phyloP scores from a whole-genome alignment of 148 eudicot species.

The Rhododendron molle region DNA sequence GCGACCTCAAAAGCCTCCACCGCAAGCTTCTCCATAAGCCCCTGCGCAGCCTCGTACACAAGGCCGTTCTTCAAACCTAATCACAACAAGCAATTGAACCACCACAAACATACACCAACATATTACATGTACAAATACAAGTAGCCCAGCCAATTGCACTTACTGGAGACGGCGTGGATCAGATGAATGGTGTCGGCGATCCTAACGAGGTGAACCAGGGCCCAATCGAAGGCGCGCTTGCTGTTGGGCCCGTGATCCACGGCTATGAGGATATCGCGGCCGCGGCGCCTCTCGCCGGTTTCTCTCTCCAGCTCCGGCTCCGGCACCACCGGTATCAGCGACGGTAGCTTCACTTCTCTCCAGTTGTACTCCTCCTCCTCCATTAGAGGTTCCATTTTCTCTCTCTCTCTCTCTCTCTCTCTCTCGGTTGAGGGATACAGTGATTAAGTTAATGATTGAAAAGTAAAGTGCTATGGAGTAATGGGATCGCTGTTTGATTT shows the following conservation, averaged over 20 bases:
- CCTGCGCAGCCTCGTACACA: slow-evolving; percentile 50
- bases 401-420: not conserved
- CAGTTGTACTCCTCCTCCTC: slow-evolving; percentile 56
- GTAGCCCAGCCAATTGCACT: not conserved
- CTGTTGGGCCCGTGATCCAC: slow-evolving; percentile 80
- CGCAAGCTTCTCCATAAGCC: slow-evolving; percentile 74
- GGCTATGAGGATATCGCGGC: slow-evolving; percentile 63
- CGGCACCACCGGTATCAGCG: slow-evolving; percentile 37
- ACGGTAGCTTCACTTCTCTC: slow-evolving; percentile 54
- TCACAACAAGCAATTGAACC: not conserved
- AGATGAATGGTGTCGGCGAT: slow-evolving; percentile 76
- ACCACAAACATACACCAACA: not conserved
- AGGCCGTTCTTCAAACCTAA: slow-evolving; percentile 54
- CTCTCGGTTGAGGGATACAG: not conserved
- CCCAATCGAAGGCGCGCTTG: slow-evolving; percentile 93
- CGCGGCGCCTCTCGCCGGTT: slow-evolving; percentile 63
- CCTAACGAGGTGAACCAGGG: slow-evolving; percentile 45
- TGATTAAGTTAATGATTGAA: not conserved
- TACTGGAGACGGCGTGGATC: slow-evolving; percentile 69
- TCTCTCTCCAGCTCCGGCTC: slow-evolving; percentile 64
- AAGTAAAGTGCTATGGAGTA: too few species aligned
- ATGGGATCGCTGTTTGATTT: too few species aligned
- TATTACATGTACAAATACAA: not conserved
- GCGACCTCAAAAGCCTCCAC: slow-evolving; percentile 65
- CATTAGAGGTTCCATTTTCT: slow-evolving; percentile 23